Base-by-base conservation (phyloP, 495 filamentous ascomycete species). In the Aspergillus leporis region DNA sequence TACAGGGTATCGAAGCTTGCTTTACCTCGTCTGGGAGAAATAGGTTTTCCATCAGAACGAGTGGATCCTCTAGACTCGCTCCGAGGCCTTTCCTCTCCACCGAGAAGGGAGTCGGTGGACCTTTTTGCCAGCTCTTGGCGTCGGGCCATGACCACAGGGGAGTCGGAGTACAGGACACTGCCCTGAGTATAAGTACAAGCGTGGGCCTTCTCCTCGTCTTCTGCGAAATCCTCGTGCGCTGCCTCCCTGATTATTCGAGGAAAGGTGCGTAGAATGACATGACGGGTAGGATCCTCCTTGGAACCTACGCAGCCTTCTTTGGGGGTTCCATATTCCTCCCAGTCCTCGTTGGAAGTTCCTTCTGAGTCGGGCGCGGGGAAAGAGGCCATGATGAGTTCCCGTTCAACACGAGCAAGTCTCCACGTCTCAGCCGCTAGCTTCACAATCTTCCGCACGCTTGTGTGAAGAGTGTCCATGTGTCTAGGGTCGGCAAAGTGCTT, bases 371-470 rank as follows among this genome's bases (percentile, higher is more conserved):
- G 74, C 0, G 75, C 73, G 3, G 81, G 76, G 65, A 87, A 81
- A 0, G 69, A 74, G 0, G 85, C 85, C 4, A 78, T 70, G 31
- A 87, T 82, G 51, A 85, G 81, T 66, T 85, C 84, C 13, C 82
- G 75, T 63, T 87, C 85, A 50, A 87, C 80, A 1, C 85, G 79
- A 0, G 85, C 85, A 64, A 84, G 82, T 21, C 85, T 71, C 85
- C 85, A 87, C 4, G 85, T 87, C 56, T 87, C 85, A 0, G 85
- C 83, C 0, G 85, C 85, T 6, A 83, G 75, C 57, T 87, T 87
- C 21, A 87, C 85, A 48, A 87, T 83, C 53, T 80, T 78, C 25
- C 80, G 73, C 10, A 87, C 79, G 9, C 74, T 78, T 0, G 68
- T 75, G 13, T 76, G 68, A 9, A 87, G 74, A 3, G 78, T 67